Conservation (phyloP, 1,139 yeast genomes). For the Barnettozyma hawaiiensis region DNA sequence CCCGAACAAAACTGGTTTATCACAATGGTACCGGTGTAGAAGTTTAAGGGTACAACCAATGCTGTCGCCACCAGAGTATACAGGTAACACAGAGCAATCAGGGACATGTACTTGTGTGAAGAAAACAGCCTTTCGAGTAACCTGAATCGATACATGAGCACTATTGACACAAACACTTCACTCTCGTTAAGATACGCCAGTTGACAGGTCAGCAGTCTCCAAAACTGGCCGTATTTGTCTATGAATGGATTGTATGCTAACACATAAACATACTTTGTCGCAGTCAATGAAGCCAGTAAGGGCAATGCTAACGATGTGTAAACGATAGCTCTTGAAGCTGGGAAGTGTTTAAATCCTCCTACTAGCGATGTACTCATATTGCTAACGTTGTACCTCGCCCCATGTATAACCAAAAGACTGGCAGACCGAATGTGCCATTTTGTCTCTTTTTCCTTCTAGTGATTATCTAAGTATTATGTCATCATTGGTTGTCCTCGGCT, state of each 20-base stretch:
- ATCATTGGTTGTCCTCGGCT: not conserved
- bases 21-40: conserved; percentile 25
- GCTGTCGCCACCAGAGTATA: conserved; percentile 30
- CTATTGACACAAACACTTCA: conserved; percentile 48
- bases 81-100: conserved; percentile 27
- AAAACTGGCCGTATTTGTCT: conserved; percentile 55
- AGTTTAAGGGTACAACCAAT: conserved; percentile 34
- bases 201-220: conserved; percentile 58
- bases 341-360: conserved; percentile 56
- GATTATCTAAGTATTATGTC: no score
- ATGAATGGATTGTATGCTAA: conserved; percentile 57
- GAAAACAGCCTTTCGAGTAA: conserved; percentile 63
- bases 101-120: conserved; percentile 45
- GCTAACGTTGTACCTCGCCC: no score
- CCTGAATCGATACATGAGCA: conserved; percentile 55
- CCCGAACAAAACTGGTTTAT: conserved; percentile 44
- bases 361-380: conserved; percentile 34
- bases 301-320: conserved; percentile 41
- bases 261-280: conserved; percentile 48
- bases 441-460: not conserved
- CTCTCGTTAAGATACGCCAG: conserved; percentile 58
- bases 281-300: conserved; percentile 48
- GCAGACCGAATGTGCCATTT: not conserved
- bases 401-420: no score
- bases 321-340: conserved; percentile 47